These are phyloP conservation scores for Saccharomycopsis fermentans DNA, from an alignment of 805 yeast genomes.

Conservation along the genomic window DNA sequence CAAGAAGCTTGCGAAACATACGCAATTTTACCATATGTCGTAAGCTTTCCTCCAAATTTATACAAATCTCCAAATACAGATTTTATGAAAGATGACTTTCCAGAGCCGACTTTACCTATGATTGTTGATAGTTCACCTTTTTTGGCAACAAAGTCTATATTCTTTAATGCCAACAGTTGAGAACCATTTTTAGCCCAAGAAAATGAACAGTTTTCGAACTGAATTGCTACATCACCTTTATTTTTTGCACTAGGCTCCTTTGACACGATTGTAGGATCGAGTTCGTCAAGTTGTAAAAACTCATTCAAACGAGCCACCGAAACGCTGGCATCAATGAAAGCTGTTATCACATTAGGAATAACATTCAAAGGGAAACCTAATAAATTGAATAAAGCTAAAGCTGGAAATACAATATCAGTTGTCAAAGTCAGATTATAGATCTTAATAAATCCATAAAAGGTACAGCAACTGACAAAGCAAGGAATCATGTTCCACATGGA, in stretches of 20 bases:
- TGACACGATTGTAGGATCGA: slow-evolving; percentile 70
- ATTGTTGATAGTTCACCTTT: slow-evolving; percentile 78
- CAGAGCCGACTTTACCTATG: slow-evolving; percentile 85
- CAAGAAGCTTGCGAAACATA: slow-evolving; percentile 92
- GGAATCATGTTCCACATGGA: slow-evolving; percentile 85
- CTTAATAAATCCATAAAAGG: slow-evolving; percentile 72
- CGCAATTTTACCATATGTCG: slow-evolving; percentile 68
- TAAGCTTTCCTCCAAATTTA: slow-evolving; percentile 62
- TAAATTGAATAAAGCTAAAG: slow-evolving; percentile 78
- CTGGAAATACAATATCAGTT: slow-evolving; percentile 88
- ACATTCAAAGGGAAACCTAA: slow-evolving; percentile 87
- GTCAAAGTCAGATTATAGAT: slow-evolving; percentile 57
- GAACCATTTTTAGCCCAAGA: slow-evolving; percentile 37
- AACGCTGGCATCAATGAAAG: slow-evolving; percentile 81
- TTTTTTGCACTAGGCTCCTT: slow-evolving; percentile 36
- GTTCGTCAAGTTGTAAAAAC: slow-evolving; percentile 66
- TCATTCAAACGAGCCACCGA: slow-evolving; percentile 64
- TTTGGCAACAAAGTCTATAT: slow-evolving; percentile 50
- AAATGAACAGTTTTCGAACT: slow-evolving; percentile 57
- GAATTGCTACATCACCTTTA: slow-evolving; percentile 58
- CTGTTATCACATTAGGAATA: slow-evolving; percentile 81
- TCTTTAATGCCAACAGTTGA: slow-evolving; percentile 39
- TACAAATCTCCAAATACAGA: slow-evolving; percentile 75
- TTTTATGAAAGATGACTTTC: slow-evolving; percentile 76
- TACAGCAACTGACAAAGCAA: slow-evolving; percentile 76